Base-by-base conservation (phyloP, 2,329 filamentous ascomycete genomes). In the Botrytis fragariae region DNA sequence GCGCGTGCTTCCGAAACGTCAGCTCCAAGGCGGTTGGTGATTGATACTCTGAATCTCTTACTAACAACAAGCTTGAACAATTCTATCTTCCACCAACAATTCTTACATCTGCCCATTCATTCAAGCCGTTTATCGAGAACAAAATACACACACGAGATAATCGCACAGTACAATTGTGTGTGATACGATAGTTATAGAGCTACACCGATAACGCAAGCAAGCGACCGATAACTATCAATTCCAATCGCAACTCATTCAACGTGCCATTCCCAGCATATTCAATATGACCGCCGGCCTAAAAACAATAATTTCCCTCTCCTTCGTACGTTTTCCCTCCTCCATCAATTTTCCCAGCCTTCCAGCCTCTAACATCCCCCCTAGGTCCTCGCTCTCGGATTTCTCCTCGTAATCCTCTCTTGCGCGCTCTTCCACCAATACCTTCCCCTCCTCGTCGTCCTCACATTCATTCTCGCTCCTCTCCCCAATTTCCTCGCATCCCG, bases 221-320 rank as follows among this genome's bases (percentile, higher is more conserved):
- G 22, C 25, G 45, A 35, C 39, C 54, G 54, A 60, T 59, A 71
- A 35, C 45, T n/a, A 37, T 16, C 22, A 68, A 57, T 5, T 8
- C 18, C 35, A 57, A 32, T 54, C 65, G 48, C 35, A 73, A 63
- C 29, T 14, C 51, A 65, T 48, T 35, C 64, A 51, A 65, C 29
- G n/a, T 57, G 48, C 18, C 48, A 54, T n/a, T 68, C 16, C 29
- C 29, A 60, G 57, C 9, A 25, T 65, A 45, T 69, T 74, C 76
- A 81, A 77, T 79, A 87, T 85, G 85, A 89, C 93, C 86, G 94
- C 96, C 79, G 96, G 96, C 82, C 91, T 99, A 81, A 98, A 98
- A 86, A 99, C 96, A 78, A 99, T 99, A 85, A 99, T 99, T 84
- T 94, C 93, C 77, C 93, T 99, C 79, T 98, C 96, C 82, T 99